Conservation (phyloP, 1,284 basidiomycete genomes). For the Schizopora paradoxa region DNA sequence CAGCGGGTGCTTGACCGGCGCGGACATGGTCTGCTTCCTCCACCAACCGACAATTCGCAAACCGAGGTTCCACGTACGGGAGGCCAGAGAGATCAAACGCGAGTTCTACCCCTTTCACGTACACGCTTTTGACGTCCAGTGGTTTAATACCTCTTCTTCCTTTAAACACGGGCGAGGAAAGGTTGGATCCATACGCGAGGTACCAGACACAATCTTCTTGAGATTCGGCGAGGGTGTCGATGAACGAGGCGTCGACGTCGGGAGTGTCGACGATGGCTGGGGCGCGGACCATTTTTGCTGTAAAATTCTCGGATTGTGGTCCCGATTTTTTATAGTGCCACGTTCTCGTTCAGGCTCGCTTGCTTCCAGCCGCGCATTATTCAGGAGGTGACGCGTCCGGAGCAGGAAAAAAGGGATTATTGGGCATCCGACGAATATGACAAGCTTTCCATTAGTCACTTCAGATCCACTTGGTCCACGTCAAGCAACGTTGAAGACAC, state of each 20-base stretch:
- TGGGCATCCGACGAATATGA: too few species aligned
- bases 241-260: not conserved
- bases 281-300: too few species aligned
- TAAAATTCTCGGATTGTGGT: too few species aligned
- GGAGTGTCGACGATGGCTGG: too few species aligned
- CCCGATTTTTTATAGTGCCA: too few species aligned
- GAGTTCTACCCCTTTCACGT: conserved; percentile 14
- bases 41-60: conserved; percentile 17
- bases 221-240: not conserved
- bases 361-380: too few species aligned
- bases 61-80: conserved; percentile 18
- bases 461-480: too few species aligned
- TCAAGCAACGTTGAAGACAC: too few species aligned
- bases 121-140: conserved; percentile 8
- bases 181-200: conserved; percentile 19
- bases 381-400: too few species aligned
- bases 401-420: too few species aligned
- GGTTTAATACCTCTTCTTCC: conserved; percentile 14
- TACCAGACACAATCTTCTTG: conserved; percentile 15
- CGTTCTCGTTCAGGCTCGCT: too few species aligned
- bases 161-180: conserved; percentile 14
- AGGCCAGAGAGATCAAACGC: conserved; percentile 16
- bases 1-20: not conserved
- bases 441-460: too few species aligned
- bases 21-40: not conserved